Evolutionary conservation across 2,329 filamentous ascomycete species (phyloP), one percentile per base, ranked within the genome.

Genomic region (Immersiporthe knoxdaviesiana): DNA sequence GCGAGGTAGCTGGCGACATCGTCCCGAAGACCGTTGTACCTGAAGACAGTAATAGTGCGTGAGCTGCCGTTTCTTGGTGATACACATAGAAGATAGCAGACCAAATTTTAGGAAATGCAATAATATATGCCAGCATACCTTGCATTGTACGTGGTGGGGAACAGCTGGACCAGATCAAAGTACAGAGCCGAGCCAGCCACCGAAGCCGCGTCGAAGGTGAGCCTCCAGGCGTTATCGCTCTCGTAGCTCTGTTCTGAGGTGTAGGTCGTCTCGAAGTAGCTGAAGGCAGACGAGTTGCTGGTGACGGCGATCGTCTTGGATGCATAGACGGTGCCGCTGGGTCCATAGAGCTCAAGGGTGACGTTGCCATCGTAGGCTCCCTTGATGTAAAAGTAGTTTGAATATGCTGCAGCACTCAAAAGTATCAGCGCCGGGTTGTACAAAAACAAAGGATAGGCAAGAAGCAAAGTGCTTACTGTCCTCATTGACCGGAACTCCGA

Each of bases 321-420:
- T 0, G 75, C 78, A 2, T 80, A 84, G 72, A 84, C 84, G 0
- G 81, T 78, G 59, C 84, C 80, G 5, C 80, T 78, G 3, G 79
- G 84, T 16, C 82, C 73, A 32, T 80, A 80, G 5, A 82, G 84
- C 70, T 79, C 78, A 41, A 86, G 75, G 2, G 81, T 85, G 68
- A 87, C 83, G 58, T 76, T 71, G 11, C 84, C 83, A 7, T 79
- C 75, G 72, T 85, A 85, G 1, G 76, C 77, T 18, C 84, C 86
- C 67, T 81, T 83, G 32, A 88, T 82, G 76, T 84, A 84, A 75
- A 87, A 85, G 7, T 82, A 87, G 14, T 82, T 84, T 2, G 78
- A 81, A 72, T 87, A 85, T 54, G 50, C 65, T 63, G 3, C 37
- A 54, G 24, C 47, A 62, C 50, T 54, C 60, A 35, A n/a, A 54